Conservation (phyloP, 2,329 filamentous ascomycete species). For the Ophiostoma himal-ulmi region DNA sequence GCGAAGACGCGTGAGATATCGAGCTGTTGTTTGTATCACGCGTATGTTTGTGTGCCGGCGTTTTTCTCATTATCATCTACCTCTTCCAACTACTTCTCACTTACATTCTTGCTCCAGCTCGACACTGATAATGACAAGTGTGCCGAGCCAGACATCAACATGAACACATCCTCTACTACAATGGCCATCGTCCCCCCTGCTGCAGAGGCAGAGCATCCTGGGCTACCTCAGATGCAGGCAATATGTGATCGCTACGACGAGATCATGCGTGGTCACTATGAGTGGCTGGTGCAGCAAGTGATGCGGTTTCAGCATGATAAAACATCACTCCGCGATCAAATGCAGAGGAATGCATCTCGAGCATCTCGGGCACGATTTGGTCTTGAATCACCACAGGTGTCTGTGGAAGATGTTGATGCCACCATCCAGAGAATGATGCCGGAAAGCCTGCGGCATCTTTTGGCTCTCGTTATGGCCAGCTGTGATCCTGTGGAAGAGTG, state of each 20-base stretch:
- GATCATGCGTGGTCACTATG: constrained; percentile 8
- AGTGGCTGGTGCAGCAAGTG: constrained; percentile 5
- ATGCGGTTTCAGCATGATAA: constrained; percentile 17
- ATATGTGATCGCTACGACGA: constrained; percentile 12
- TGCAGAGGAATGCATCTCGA: background rate
- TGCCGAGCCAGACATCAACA: background rate
- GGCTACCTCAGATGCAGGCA: background rate
- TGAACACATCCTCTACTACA: background rate
- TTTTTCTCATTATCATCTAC: background rate
- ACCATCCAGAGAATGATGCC: background rate
- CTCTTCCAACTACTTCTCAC: background rate
- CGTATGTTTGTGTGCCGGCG: background rate
- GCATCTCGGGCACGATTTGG: no score
- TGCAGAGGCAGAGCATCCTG: background rate
- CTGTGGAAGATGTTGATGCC: background rate
- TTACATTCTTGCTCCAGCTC: background rate
- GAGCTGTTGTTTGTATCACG: background rate
- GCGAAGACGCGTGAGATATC: background rate
- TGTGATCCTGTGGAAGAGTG: background rate
- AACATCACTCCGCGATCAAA: background rate
- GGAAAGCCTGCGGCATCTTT: background rate
- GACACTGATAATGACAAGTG: background rate
- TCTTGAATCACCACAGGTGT: background rate
- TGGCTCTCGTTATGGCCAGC: background rate
- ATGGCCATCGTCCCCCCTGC: background rate